Evolutionary conservation across 306 rosid species (phyloP).

Genomic region (Cicer yamashitae): DNA sequence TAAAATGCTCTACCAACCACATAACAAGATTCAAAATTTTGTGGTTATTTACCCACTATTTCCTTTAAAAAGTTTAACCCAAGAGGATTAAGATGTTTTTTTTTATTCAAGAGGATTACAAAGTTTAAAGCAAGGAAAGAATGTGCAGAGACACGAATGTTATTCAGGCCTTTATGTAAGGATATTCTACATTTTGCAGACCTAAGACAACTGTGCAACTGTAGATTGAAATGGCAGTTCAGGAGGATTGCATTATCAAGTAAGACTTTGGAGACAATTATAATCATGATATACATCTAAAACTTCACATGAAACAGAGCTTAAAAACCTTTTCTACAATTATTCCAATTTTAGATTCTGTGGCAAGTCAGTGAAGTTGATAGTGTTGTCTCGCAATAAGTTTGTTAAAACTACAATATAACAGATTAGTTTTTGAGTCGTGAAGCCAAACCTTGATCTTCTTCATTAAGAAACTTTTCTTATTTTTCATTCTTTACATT

Average conservation of each 20-base stretch:
- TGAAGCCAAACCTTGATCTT: constrained; percentile 26
- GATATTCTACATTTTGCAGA: background rate
- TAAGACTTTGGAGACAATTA: background rate
- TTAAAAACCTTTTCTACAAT: background rate
- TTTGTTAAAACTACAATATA: constrained; percentile 24
- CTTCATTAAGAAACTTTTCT: constrained; percentile 1
- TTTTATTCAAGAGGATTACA: background rate
- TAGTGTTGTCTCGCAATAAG: background rate
- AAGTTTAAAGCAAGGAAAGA: background rate
- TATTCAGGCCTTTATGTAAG: background rate
- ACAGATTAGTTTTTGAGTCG: background rate
- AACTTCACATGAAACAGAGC: background rate
- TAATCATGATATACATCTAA: background rate
- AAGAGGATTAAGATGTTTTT: background rate
- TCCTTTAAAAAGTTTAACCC: background rate
- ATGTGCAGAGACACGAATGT: background rate
- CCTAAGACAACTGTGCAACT: background rate
- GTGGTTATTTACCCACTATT: background rate
- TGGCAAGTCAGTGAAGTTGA: constrained; percentile 10
- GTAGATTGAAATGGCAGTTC: background rate
- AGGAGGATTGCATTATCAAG: background rate
- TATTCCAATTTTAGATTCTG: background rate
- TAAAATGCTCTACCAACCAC: background rate
- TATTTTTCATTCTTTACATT: constrained; percentile 4
- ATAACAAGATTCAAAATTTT: background rate